Percentiles rank a stretch among this genome's conserved stretches.
phyloP scores from a whole-genome alignment of 495 filamentous ascomycete genomes.

The Aspergillus conjunctus region DNA sequence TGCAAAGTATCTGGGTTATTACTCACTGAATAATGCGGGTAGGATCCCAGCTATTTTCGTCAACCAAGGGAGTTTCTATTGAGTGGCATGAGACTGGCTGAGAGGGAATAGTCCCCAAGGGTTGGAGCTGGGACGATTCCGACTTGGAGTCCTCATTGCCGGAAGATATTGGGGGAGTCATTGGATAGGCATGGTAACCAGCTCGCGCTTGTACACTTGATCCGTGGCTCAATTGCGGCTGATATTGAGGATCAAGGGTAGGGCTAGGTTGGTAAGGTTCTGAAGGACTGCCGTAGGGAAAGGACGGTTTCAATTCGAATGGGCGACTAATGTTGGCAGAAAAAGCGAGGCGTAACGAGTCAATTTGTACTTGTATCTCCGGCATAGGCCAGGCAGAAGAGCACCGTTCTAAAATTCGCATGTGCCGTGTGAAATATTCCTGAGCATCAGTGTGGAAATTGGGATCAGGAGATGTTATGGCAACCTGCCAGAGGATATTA shows the following conservation, averaged over 20 bases:
- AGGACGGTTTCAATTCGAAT: conserved; percentile 85
- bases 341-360: conserved; percentile 88
- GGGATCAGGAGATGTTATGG: conserved; percentile 91
- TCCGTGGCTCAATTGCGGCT: conserved; percentile 38
- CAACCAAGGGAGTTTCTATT: conserved; percentile 60
- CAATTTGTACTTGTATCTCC: conserved; percentile 88
- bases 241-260: conserved; percentile 52
- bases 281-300: conserved; percentile 84
- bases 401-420: conserved; percentile 91
- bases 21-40: conserved; percentile 90
- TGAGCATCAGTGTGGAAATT: conserved; percentile 82
- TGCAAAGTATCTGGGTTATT: neutral
- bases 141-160: conserved; percentile 74
- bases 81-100: conserved; percentile 47
- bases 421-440: conserved; percentile 91
- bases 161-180: conserved; percentile 80
- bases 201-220: conserved; percentile 60
- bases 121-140: conserved; percentile 78
- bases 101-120: conserved; percentile 71
- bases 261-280: conserved; percentile 65
- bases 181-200: conserved; percentile 74
- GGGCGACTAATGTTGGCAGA: conserved; percentile 83
- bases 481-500: conserved; percentile 62
- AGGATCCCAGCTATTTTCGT: conserved; percentile 84
- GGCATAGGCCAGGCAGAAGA: conserved; percentile 85